These are phyloP conservation scores for Tetrahymena malaccensis DNA, from an alignment of 73 alveolate genomes.

Conservation along the genomic window DNA sequence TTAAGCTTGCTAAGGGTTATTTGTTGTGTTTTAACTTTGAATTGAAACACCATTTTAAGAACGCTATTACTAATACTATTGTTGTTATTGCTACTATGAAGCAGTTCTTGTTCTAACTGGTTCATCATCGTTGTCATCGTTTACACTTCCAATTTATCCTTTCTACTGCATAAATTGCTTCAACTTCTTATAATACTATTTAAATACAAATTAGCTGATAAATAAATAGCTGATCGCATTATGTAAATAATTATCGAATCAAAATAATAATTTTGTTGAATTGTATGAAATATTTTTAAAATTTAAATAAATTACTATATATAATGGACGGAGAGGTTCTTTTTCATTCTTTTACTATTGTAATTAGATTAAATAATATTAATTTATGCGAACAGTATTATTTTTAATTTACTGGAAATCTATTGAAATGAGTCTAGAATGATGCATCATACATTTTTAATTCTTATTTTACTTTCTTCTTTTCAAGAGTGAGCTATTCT, in stretches of 20 bases:
- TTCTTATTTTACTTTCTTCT: constrained; percentile 65
- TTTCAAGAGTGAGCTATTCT: constrained; percentile 47
- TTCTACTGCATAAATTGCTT: constrained; percentile 42
- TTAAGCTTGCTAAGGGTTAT: neutral
- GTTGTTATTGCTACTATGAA: neutral
- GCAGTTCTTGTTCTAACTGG: constrained; percentile 15
- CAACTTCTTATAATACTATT: constrained; percentile 58
- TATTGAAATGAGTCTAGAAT: constrained; percentile 22
- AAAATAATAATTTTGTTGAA: neutral
- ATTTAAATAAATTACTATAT: constrained; percentile 11
- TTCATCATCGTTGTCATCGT: constrained; percentile 3
- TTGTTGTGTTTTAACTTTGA: neutral
- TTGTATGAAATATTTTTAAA: neutral
- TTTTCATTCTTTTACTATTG: constrained; percentile 42
- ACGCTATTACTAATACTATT: neutral
- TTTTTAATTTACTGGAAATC: constrained; percentile 33
- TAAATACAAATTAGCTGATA: neutral
- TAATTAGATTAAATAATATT: neutral
- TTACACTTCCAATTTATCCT: neutral
- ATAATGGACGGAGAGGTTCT: constrained; percentile 77
- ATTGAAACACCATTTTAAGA: neutral
- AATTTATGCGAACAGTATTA: neutral
- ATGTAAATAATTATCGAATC: too few relatives aligned
- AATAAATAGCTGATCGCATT: neutral
- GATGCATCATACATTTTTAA: constrained; percentile 57